Conservation (phyloP, 163 green algal species). For the Chloromonas sp. region DNA sequence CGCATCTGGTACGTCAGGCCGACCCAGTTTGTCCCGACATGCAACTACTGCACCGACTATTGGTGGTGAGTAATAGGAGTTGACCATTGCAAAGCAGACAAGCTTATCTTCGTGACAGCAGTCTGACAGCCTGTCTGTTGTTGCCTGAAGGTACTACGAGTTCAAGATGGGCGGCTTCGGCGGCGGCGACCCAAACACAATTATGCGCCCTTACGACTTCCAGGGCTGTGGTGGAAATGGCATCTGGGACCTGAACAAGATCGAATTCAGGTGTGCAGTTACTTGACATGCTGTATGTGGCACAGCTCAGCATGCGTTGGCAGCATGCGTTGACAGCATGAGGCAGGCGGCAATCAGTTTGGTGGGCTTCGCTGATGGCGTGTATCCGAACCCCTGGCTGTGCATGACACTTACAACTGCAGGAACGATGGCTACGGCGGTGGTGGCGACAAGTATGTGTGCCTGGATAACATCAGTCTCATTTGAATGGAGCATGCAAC, state of each 20-base stretch:
- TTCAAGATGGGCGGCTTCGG: slow-evolving; percentile 11
- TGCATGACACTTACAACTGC: too few relatives aligned
- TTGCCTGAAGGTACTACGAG: slow-evolving; percentile 7
- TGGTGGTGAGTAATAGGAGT: slow-evolving; percentile 4
- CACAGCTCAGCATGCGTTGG: too few relatives aligned
- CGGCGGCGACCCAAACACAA: not conserved
- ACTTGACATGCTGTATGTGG: too few relatives aligned
- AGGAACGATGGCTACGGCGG: slow-evolving; percentile 2
- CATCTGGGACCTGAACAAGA: slow-evolving; percentile 13
- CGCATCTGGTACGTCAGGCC: slow-evolving; percentile 1
- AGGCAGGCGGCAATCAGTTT: too few relatives aligned
- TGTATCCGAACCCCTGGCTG: too few relatives aligned
- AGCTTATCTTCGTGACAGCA: not conserved
- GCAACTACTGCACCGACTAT: slow-evolving; percentile 5
- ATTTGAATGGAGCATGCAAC: not conserved
- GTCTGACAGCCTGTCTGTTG: not conserved
- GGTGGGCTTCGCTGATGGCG: too few relatives aligned
- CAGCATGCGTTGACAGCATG: too few relatives aligned
- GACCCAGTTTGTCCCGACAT: not conserved
- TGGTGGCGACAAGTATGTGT: slow-evolving; percentile 1
- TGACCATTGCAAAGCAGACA: not conserved
- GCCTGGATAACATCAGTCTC: not conserved
- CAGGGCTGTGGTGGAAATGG: slow-evolving; percentile 14
- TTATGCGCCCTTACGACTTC: slow-evolving; percentile 9
- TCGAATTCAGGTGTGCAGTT: slow-evolving; percentile 6